These are phyloP conservation scores for Rubroshorea leprosula DNA, from an alignment of 345 rosid species.

Conservation along the genomic window DNA sequence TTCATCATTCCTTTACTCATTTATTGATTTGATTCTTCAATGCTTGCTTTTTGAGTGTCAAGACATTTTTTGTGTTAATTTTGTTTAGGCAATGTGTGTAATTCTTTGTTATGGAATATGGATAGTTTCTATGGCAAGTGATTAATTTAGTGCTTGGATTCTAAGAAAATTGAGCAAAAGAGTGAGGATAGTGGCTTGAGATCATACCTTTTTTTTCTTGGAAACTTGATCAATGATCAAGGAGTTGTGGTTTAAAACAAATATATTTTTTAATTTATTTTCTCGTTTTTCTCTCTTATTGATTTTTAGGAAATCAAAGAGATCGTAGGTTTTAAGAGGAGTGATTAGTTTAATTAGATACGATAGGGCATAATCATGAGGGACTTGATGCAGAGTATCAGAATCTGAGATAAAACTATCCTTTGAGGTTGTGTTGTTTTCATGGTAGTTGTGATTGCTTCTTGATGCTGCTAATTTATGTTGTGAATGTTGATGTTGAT, in stretches of 20 bases:
- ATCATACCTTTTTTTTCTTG: conserved; percentile 6
- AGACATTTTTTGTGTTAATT: background rate
- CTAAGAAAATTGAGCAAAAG: conserved; percentile 3
- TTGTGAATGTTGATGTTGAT: too few relatives aligned
- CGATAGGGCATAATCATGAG: background rate
- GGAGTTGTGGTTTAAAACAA: conserved; percentile 1
- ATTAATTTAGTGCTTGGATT: conserved; percentile 18
- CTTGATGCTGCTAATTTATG: too few relatives aligned
- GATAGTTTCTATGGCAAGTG: conserved; percentile 5
- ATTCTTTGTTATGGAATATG: background rate
- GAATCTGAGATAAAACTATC: too few relatives aligned
- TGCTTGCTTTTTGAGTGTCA: background rate
- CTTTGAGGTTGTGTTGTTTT: too few relatives aligned
- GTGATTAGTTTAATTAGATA: background rate
- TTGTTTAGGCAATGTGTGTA: conserved; percentile 21
- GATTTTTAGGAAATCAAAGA: background rate
- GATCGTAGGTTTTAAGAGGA: background rate
- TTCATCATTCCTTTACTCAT: too few relatives aligned
- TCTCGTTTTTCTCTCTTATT: background rate
- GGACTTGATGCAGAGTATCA: background rate
- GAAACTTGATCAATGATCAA: background rate
- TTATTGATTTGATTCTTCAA: too few relatives aligned
- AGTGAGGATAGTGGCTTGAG: conserved; percentile 5
- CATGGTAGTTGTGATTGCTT: too few relatives aligned
- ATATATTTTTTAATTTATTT: background rate